Evolutionary conservation across 306 rosid species (phyloP), one percentile per base, ranked within the genome.

Genomic region (Vicia sativa): DNA sequence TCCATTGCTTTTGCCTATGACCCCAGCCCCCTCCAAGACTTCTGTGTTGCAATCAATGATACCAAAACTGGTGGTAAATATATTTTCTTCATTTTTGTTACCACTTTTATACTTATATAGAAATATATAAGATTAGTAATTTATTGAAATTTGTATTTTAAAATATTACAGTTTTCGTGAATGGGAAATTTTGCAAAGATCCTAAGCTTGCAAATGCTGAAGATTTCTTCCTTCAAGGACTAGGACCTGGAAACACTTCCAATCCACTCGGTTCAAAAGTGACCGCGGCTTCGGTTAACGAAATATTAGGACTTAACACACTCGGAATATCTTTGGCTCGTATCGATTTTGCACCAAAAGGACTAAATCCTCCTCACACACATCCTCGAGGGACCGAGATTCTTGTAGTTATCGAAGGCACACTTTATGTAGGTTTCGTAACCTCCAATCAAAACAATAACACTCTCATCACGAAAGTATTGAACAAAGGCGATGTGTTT

Each of bases 311-410:
- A 28, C 65, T 79, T 3, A 79, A 79, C 53, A 71, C 81, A 9
- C 81, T 77, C 29, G 81, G 77, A 1, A 71, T 72, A 72, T 77
- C 81, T 0, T 67, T 77, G 9, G 81, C 65, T 10, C 81, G 81
- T 4, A 29, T 77, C 0, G 77, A 77, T 65, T 77, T 71, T 21
- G 81, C 81, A 3, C 70, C 58, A 0, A 52, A 14, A 1, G 81
- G 81, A 42, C 48, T 77, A 38, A 77, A 77, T 26, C 81, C 81
- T 58, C 81, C 73, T 0, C 81, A 77, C 65, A 77, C 65, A 1
- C 81, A 77, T 37, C 77, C 77, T 18, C 50, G 77, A 19, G 81
- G 74, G 0, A 65, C 77, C 0, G 81, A 77, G 65, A 48, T 77
- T 25, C 68, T 77, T 23, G 34, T 72, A 0, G 81, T 77, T 7